Evolutionary conservation across 1,284 basidiomycete species (phyloP), one percentile per base, ranked within the genome.

Genomic region (Schizopora paradoxa): DNA sequence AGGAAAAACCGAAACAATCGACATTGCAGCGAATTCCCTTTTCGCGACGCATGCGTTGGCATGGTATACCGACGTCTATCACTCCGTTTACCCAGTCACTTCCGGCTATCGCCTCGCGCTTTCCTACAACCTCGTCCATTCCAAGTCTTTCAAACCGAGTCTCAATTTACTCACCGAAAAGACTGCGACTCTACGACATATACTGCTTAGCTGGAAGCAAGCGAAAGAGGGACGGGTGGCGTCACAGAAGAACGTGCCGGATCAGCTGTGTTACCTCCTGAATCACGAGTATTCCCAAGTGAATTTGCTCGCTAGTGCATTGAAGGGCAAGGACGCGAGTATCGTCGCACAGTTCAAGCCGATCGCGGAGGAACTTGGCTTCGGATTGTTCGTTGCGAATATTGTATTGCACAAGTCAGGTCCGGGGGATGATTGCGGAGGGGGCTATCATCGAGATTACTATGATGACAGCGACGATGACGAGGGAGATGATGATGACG

Each of bases 61-160:
- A 0, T 75, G 73, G 71, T 76, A 73, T 49, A 70, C 69, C 4
- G 70, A 72, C 45, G 72, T 73, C 27, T 54, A 56, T 18, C 69
- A 72, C 45, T 67, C 70, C 54, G 62, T 74, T 41, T 67, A 72
- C 47, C 66, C 66, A 3, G 57, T 76, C 28, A 68, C 64, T 2
- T 60, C 62, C 19, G 73, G 72, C 1, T 69, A 67, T 43, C 69
- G 68, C 5, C 60, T 74, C 10, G 72, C 69, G 0, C 64, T 77
- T 5, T 65, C 67, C 0, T 75, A 70, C 56, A 70, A 74, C 45
- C 63, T 55, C 37, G 34, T 61, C 13, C 26, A 51, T 2, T 5
- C 41, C n/a, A 3, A 47, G 31, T 37, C 22, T 3, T 14, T 41
- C 44, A 7, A 10, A 61, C 14, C 35, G 48, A 2, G 41, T 63